phyloP scores from a whole-genome alignment of 116 monocot genomes.

The Phalaenopsis hybrid region DNA sequence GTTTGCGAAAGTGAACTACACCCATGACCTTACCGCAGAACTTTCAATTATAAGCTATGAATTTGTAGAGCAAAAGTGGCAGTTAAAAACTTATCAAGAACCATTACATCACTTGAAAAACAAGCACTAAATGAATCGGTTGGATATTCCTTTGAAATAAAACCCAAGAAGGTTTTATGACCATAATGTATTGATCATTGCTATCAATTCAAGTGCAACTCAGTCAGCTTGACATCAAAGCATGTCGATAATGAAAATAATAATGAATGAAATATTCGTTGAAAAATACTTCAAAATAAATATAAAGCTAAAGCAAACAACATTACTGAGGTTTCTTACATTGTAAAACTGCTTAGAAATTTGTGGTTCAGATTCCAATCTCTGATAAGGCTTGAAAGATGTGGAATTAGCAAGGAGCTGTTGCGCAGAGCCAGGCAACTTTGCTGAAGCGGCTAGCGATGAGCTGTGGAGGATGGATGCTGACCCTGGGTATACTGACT shows the following conservation, averaged over 20 bases:
- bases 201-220: not conserved
- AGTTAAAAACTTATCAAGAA: not conserved
- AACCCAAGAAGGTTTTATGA: not conserved
- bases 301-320: not conserved
- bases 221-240: not conserved
- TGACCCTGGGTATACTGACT: not conserved
- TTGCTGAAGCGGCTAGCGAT: slow-evolving; percentile 7
- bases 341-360: slow-evolving; percentile 62
- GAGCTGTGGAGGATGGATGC: slow-evolving; percentile 2
- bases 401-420: slow-evolving; percentile 19
- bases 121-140: not conserved
- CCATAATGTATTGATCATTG: not conserved
- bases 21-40: not conserved
- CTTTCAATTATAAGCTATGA: not conserved
- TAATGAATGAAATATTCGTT: not conserved
- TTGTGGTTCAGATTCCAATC: slow-evolving; percentile 39
- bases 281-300: not conserved
- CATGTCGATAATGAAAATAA: not conserved
- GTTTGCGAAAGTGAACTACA: not conserved
- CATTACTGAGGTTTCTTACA: slow-evolving; percentile 37
- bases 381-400: slow-evolving; percentile 25
- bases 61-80: not conserved
- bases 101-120: not conserved
- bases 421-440: slow-evolving; percentile 8
- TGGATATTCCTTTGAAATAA: not conserved